Conservation (phyloP, 2,329 filamentous ascomycete species). For the Dryadomyces sulphureus region DNA sequence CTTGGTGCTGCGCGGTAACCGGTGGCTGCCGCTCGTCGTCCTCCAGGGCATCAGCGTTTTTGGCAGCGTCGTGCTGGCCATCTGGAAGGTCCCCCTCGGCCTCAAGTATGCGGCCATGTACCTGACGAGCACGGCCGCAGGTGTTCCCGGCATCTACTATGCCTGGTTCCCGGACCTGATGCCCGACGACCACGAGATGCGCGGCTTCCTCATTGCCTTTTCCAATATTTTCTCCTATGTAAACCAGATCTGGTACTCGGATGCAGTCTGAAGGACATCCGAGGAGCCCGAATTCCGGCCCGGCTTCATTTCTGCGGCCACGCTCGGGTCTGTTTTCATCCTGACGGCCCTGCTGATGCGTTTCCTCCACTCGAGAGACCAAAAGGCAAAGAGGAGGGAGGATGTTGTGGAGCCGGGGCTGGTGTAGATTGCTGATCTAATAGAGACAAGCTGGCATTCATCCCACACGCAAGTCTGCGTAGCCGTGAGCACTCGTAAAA, state of each 20-base stretch:
- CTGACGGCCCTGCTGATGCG: background rate
- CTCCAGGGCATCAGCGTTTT: slow-evolving; percentile 5
- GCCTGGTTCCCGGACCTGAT: slow-evolving; percentile 7
- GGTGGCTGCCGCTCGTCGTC: slow-evolving; percentile 3
- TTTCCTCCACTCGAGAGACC: background rate
- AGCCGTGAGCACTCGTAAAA: no score
- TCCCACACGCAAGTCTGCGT: no score
- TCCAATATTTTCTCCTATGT: slow-evolving; percentile 6
- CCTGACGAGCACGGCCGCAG: slow-evolving; percentile 47
- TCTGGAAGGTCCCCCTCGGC: slow-evolving; percentile 4
- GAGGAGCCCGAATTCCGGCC: slow-evolving; percentile 4
- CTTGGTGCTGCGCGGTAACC: slow-evolving; percentile 2
- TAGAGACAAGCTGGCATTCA: no score
- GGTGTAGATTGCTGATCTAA: no score
- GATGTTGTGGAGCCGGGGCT: no score
- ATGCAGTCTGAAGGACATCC: slow-evolving; percentile 3
- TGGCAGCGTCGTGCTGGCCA: slow-evolving; percentile 4
- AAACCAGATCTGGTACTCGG: slow-evolving; percentile 6
- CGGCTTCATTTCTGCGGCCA: slow-evolving; percentile 2
- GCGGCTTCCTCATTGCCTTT: slow-evolving; percentile 7
- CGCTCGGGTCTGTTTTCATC: background rate
- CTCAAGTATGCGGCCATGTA: slow-evolving; percentile 50
- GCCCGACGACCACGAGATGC: slow-evolving; percentile 6
- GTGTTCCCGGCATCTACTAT: slow-evolving; percentile 17
- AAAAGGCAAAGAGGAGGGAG: no score